Conservation (phyloP, 176 grass and related monocot species). For the Olyra latifolia region DNA sequence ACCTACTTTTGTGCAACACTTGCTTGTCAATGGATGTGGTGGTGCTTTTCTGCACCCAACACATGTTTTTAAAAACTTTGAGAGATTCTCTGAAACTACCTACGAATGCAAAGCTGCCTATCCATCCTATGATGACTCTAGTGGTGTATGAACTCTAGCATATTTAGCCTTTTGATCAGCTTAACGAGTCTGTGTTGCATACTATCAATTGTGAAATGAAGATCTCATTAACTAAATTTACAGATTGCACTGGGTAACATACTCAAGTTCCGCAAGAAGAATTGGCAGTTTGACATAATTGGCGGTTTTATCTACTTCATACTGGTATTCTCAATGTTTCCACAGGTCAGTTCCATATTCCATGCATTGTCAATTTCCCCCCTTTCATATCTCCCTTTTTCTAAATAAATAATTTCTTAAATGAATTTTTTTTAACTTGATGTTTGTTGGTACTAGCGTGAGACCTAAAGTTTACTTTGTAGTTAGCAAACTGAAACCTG, state of each 20-base stretch:
- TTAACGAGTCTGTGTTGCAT: conserved; percentile 18
- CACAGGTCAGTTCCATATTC: conserved; percentile 58
- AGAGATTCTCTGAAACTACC: conserved; percentile 61
- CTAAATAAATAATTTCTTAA: background rate
- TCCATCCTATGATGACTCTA: conserved; percentile 82
- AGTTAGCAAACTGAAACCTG: background rate
- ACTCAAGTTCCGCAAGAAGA: conserved; percentile 94
- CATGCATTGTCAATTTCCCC: conserved; percentile 14
- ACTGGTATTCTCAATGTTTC: conserved; percentile 93
- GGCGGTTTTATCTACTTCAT: conserved; percentile 98
- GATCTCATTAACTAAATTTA: conserved; percentile 35
- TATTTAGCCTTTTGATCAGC: conserved; percentile 19
- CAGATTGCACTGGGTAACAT: conserved; percentile 95
- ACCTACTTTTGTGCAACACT: conserved; percentile 64
- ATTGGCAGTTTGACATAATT: conserved; percentile 97
- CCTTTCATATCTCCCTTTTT: background rate
- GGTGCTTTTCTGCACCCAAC: conserved; percentile 97
- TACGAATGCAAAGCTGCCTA: conserved; percentile 89
- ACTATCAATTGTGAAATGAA: conserved; percentile 18
- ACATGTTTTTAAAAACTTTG: conserved; percentile 87
- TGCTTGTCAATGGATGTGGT: conserved; percentile 95
- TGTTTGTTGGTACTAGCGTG: background rate
- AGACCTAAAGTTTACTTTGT: background rate
- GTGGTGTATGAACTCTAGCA: conserved; percentile 52
- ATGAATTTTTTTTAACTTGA: background rate